Base-by-base conservation (phyloP, 768 basidiomycete species). In the Rhizopogon salebrosus region DNA sequence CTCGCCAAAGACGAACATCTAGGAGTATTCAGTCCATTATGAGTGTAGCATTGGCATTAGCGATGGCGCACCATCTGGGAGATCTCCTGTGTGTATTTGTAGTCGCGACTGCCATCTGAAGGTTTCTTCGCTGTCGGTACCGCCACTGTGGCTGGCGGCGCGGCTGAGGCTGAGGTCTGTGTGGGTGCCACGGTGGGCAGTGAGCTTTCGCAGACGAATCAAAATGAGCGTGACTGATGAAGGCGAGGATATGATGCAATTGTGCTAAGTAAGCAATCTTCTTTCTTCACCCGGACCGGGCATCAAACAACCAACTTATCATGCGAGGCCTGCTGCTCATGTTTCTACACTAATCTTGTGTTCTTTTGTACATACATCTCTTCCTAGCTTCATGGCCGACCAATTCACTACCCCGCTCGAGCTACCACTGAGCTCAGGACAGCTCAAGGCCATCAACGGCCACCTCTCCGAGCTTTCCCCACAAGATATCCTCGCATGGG, bases 1-100 rank as follows among this genome's bases (percentile, higher is more conserved):
- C 71, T 95, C 93, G 8, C 93, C 93, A 68, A 97, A 95, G 40
- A 97, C 95, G 64, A 95, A 97, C 92, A 97, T 93, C 92, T 93
- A 56, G 26, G 4, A 34, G 14, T 5, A 16, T 45, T 45, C 22
- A 14, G 14, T 23, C 14, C 20, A 9, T 22, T 9, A 34, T 34
- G 14, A 46, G 20, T 23, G 29, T 31, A 14, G 1, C 14, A 34
- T 23, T 14, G 14, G 49, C 36, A 52, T 20, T 14, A 37, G 13
- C n/a, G n/a, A 35, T 14, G 23, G 57, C 72, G 34, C 41, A 89
- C 91, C 94, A 97, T 97, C 69, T 95, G 92, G 7, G 91, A 89
- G 24, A 97, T 97, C 70, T 97, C 94, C 55, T 87, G 86, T 1
- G 81, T 80, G 66, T 95, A 97, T 58, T 91, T 92, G 79, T 94